Conservation (phyloP, 2,329 filamentous ascomycete species). For the Madurella fahalii region DNA sequence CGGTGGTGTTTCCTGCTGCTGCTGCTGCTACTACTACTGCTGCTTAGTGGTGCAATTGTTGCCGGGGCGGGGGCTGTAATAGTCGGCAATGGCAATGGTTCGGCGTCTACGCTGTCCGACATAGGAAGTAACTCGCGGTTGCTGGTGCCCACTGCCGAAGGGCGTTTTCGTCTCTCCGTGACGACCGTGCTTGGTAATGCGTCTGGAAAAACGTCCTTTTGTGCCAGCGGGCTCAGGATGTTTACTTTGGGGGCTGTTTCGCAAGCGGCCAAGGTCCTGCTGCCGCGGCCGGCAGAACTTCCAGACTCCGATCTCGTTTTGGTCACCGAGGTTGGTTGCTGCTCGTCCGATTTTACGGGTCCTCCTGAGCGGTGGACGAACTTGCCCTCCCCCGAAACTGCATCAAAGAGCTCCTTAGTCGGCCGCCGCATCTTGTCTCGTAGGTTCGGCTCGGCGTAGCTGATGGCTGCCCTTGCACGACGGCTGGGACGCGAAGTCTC, state of each 20-base stretch:
- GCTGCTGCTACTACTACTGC: not conserved
- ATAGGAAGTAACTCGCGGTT: slow-evolving; percentile 14
- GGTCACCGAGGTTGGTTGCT: slow-evolving; percentile 26
- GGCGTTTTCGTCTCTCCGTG: slow-evolving; percentile 40
- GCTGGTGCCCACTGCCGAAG: slow-evolving; percentile 30
- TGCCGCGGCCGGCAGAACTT: slow-evolving; percentile 20
- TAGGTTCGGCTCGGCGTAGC: slow-evolving; percentile 78
- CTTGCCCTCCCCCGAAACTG: slow-evolving; percentile 63
- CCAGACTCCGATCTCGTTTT: slow-evolving; percentile 34
- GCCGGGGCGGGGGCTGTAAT: not conserved
- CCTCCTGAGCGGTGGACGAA: slow-evolving; percentile 33
- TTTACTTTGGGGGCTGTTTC: not conserved
- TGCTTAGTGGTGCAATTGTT: not conserved
- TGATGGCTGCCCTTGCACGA: slow-evolving; percentile 64
- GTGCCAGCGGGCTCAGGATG: slow-evolving; percentile 39
- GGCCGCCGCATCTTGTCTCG: slow-evolving; percentile 80
- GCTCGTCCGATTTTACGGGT: slow-evolving; percentile 24
- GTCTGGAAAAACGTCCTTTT: slow-evolving; percentile 34
- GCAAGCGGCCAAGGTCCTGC: not conserved
- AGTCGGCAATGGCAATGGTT: not conserved
- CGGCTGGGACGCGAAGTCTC: slow-evolving; percentile 62
- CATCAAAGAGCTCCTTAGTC: slow-evolving; percentile 70
- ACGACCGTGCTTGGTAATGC: slow-evolving; percentile 33
- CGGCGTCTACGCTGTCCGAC: slow-evolving; percentile 3
- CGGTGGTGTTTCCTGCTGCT: not conserved